Conservation (phyloP, 2,329 filamentous ascomycete species). For the Chalara sp. region DNA sequence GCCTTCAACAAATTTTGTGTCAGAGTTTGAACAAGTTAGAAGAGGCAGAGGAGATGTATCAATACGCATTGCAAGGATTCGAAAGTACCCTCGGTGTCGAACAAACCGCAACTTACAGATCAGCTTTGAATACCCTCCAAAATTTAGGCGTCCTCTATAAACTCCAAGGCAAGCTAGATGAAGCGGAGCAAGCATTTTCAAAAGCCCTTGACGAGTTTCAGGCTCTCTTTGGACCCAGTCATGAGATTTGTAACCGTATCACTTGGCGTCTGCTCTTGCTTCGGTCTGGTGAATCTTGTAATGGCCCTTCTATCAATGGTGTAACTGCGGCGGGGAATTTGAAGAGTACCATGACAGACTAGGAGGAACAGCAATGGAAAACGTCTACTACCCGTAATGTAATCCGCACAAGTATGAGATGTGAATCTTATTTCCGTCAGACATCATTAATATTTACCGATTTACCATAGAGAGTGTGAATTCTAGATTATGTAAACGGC, state of each 20-base stretch:
- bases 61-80: background rate
- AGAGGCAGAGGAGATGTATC: constrained; percentile 1
- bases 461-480: too few species aligned
- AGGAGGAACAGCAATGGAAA: too few species aligned
- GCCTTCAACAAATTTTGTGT: too few species aligned
- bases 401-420: too few species aligned
- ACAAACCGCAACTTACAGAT: background rate
- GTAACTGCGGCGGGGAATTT: too few species aligned
- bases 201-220: background rate
- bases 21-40: too few species aligned
- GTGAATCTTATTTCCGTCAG: too few species aligned
- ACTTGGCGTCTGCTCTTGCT: background rate
- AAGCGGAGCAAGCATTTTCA: background rate
- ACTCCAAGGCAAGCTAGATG: background rate
- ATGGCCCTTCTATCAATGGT: too few species aligned
- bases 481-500: background rate
- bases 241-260: background rate
- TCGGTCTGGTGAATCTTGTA: background rate
- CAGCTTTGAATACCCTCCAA: constrained; percentile 1
- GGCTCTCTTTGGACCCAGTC: background rate
- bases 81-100: background rate
- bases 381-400: too few species aligned
- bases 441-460: too few species aligned
- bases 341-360: too few species aligned
- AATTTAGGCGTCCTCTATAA: background rate